Conservation (phyloP, 2,329 filamentous ascomycete genomes). For the Chaetomium sp. region DNA sequence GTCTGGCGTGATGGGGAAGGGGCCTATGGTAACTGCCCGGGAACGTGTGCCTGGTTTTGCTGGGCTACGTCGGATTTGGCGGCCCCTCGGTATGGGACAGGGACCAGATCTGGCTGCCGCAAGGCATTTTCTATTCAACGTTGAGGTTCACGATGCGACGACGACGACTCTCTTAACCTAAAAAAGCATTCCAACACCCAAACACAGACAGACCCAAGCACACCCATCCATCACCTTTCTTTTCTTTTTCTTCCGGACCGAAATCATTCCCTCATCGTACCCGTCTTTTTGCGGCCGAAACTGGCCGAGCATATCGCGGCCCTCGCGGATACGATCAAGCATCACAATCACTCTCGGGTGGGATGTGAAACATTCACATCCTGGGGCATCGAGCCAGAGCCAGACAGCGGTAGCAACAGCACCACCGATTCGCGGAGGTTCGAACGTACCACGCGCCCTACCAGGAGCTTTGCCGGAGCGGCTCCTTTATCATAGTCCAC, state of each 20-base stretch:
- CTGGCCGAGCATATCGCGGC: slow-evolving; percentile 3
- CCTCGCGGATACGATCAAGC: too few species aligned
- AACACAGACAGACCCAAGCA: too few species aligned
- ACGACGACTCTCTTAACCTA: slow-evolving; percentile 28
- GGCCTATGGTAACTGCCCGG: slow-evolving; percentile 15
- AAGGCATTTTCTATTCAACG: slow-evolving; percentile 48
- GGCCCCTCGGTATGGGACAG: slow-evolving; percentile 39
- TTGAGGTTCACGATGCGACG: slow-evolving; percentile 40
- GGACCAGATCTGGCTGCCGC: slow-evolving; percentile 57
- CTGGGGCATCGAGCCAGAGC: too few species aligned
- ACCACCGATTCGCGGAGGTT: too few species aligned
- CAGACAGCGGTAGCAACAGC: too few species aligned
- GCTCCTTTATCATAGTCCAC: neutral
- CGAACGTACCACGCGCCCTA: neutral
- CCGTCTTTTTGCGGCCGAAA: slow-evolving; percentile 18
- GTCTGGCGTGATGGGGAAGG: slow-evolving; percentile 8
- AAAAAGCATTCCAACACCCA: slow-evolving; percentile 28
- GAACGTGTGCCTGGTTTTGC: slow-evolving; percentile 21
- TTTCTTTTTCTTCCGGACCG: slow-evolving; percentile 26
- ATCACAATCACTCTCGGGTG: too few species aligned
- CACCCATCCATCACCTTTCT: slow-evolving; percentile 26
- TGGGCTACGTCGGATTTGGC: slow-evolving; percentile 47
- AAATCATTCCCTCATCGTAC: slow-evolving; percentile 32
- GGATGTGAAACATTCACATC: too few species aligned
- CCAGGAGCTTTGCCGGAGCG: neutral